These are phyloP conservation scores for Geotrichum cucujoidarum DNA, from an alignment of 1,139 yeast genomes.

Conservation along the genomic window DNA sequence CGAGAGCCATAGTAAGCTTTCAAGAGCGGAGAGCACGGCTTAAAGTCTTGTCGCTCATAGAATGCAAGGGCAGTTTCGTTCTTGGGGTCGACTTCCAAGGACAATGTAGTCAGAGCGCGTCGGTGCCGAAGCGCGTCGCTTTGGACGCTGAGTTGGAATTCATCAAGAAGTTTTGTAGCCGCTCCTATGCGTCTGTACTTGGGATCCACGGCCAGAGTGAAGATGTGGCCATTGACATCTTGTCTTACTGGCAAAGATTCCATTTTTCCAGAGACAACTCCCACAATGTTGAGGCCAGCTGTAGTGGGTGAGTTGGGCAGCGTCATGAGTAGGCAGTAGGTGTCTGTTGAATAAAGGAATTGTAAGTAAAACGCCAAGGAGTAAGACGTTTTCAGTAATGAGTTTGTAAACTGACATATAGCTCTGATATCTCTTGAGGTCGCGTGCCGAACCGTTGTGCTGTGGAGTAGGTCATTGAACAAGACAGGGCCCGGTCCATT, in stretches of 20 bases:
- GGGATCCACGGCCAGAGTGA: constrained; percentile 23
- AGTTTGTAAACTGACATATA: constrained; percentile 21
- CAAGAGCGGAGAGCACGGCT: constrained; percentile 3
- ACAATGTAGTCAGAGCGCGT: constrained; percentile 12
- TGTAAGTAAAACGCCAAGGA: constrained; percentile 25
- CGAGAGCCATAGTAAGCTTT: constrained; percentile 10
- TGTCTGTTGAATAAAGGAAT: constrained; percentile 22
- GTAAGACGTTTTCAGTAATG: constrained; percentile 21
- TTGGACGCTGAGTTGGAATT: constrained; percentile 15
- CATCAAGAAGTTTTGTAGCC: constrained; percentile 22
- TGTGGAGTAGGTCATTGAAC: not conserved
- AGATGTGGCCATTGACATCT: constrained; percentile 18
- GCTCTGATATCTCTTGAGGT: constrained; percentile 18
- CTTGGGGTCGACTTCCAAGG: constrained; percentile 19
- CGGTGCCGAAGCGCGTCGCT: constrained; percentile 12
- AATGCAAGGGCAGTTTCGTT: constrained; percentile 20
- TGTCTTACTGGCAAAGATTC: constrained; percentile 1
- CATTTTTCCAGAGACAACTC: constrained; percentile 24
- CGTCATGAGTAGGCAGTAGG: constrained; percentile 20
- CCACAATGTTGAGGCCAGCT: constrained; percentile 18
- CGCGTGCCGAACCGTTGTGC: constrained; percentile 4
- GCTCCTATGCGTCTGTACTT: constrained; percentile 24
- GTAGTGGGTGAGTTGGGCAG: constrained; percentile 11
- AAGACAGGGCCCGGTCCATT: too few relatives aligned
- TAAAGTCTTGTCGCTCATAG: constrained; percentile 20